Evolutionary conservation across 1,284 basidiomycete genomes (phyloP), one percentile per base, ranked within the genome.

Genomic region (Hymenochaete sp.): DNA sequence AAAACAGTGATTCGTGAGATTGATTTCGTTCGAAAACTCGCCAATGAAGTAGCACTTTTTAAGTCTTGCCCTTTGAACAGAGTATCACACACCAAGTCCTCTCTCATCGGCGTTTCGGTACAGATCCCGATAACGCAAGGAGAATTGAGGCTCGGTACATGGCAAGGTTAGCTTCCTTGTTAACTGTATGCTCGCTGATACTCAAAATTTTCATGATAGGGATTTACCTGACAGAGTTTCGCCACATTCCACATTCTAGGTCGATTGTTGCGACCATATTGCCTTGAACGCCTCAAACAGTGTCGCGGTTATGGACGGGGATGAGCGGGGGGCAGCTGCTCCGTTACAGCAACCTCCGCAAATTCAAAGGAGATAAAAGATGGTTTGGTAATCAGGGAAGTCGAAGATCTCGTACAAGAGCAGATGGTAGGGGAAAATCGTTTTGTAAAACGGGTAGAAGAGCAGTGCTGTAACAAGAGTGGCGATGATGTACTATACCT

Each of bases 81-180:
- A 5, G 88, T 86, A 37, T 93, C 91, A 11, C 93, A 97, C 62
- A 90, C 90, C 21, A 96, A 96, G 62, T 77, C 88, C 2, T 78
- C 87, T 2, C 70, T 96, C 26, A 67, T 93, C 41, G 92, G 92
- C 24, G 75, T 84, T 16, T 81, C 84, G 1, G 72, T 95, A 55
- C 82, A 82, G 10, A 70, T 95, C 22, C 92, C 92, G 3, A 91
- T 96, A 56, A 87, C 88, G 1, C 73, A 86, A 49, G 89, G 85
- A 2, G 70, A 72, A 38, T 67, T 95, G 51, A 89, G 86, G 54
- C 67, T 93, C 31, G 93, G 91, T 3, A 93, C 88, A 14, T 96
- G 91, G 92, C 92, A 95, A 72, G 89, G 83, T 72, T 36, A 52
- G 62, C 11, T 11, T 48, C 29, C 18, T 18, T 32, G 29, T 35